phyloP scores from a whole-genome alignment of 257 asterid genomes.

The Salvia splendens region DNA sequence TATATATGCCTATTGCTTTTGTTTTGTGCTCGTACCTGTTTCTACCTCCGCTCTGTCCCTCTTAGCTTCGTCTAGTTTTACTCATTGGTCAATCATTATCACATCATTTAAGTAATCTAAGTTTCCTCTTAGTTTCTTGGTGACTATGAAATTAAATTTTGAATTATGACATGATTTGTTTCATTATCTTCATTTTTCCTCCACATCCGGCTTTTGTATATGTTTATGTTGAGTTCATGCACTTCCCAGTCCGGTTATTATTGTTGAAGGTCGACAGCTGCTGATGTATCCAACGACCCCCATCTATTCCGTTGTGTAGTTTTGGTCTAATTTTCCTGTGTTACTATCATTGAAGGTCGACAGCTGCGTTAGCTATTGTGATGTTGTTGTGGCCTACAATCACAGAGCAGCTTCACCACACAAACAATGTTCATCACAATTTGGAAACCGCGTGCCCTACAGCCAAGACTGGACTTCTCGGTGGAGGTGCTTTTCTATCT shows the following conservation, averaged over 20 bases:
- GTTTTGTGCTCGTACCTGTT: background rate
- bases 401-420: constrained; percentile 67
- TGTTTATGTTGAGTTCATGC: no score
- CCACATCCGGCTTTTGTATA: background rate
- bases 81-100: background rate
- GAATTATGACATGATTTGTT: no score
- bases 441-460: constrained; percentile 77
- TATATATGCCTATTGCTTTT: constrained; percentile 25
- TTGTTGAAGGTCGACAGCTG: background rate
- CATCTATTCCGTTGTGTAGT: no score
- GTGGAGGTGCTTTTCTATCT: constrained; percentile 94
- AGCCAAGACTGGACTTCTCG: constrained; percentile 94
- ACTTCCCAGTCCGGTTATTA: no score
- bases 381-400: constrained; percentile 85
- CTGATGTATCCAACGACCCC: background rate
- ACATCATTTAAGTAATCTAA: background rate
- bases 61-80: background rate
- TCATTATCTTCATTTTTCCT: background rate
- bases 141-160: background rate
- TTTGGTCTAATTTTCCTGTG: background rate
- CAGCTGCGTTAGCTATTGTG: constrained; percentile 69
- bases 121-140: background rate
- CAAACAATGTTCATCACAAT: constrained; percentile 59
- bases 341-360: constrained; percentile 42
- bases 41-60: background rate